Conservation (phyloP, 2,329 filamentous ascomycete genomes). For the Phyllosticta citriasiana region DNA sequence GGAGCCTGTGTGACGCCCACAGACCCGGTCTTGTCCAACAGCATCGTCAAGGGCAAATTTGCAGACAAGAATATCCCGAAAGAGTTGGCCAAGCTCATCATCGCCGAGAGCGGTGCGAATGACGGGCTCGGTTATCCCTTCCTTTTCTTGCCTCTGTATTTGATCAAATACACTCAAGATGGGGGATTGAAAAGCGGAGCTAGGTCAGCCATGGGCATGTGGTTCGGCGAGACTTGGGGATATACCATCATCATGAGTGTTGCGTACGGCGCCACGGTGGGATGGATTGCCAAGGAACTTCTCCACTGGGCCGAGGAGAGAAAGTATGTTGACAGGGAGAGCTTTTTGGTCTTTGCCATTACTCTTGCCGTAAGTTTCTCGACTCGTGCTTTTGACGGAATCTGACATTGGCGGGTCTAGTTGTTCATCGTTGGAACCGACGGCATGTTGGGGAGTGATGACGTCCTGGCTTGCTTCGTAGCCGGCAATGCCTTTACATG, state of each 20-base stretch:
- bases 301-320: constrained; percentile 76
- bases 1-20: constrained; percentile 87
- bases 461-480: constrained; percentile 85
- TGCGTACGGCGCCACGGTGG: constrained; percentile 64
- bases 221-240: constrained; percentile 78
- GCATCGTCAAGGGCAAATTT: constrained; percentile 88
- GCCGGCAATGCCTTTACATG: constrained; percentile 86
- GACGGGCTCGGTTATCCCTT: constrained; percentile 87
- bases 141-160: constrained; percentile 71
- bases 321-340: constrained; percentile 76
- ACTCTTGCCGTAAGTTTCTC: constrained; percentile 54
- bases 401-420: constrained; percentile 17
- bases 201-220: constrained; percentile 58
- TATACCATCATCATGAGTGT: constrained; percentile 75
- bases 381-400: neutral
- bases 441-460: constrained; percentile 78
- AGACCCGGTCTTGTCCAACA: constrained; percentile 77
- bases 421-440: constrained; percentile 82
- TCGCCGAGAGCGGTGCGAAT: constrained; percentile 71
- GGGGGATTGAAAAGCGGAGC: constrained; percentile 47
- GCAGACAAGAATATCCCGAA: constrained; percentile 83
- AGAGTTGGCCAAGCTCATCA: constrained; percentile 60
- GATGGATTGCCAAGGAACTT: constrained; percentile 71
- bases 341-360: constrained; percentile 79
- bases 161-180: constrained; percentile 64